Conservation (phyloP, 2,329 filamentous ascomycete species). For the Tolypocladium ovalisporum region DNA sequence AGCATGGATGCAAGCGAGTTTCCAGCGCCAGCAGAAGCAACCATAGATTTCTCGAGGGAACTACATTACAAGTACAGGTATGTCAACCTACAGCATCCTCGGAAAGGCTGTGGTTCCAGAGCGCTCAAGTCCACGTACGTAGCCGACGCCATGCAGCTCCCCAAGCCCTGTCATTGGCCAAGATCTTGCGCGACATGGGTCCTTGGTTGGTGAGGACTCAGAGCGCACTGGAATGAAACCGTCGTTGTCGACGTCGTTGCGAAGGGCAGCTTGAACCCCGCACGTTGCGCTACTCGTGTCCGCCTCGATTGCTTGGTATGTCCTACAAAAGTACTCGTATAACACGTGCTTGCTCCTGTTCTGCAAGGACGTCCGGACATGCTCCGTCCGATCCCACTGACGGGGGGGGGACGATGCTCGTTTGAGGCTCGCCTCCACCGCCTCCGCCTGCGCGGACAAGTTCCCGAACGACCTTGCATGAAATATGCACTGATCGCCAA, state of each 20-base stretch:
- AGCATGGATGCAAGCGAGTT: neutral
- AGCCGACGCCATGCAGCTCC: neutral
- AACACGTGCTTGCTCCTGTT: neutral
- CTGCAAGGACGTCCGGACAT: no score
- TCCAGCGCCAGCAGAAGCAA: slow-evolving; percentile 13
- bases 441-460: neutral
- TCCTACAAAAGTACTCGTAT: neutral
- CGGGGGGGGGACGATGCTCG: neutral
- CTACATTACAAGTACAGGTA: slow-evolving; percentile 17
- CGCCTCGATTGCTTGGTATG: neutral
- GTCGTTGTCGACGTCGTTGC: neutral
- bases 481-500: neutral
- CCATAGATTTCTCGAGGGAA: slow-evolving; percentile 19
- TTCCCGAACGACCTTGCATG: neutral
- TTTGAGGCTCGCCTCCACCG: neutral
- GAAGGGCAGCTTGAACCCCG: neutral
- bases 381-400: no score
- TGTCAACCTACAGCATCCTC: neutral
- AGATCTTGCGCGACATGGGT: neutral
- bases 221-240: neutral
- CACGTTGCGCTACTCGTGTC: neutral
- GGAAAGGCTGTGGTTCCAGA: neutral
- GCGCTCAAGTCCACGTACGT: neutral
- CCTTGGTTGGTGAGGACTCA: neutral
- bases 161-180: neutral